A percentile compares a stretch with the other conserved stretches of the same genome.
phyloP scores from a whole-genome alignment of 768 basidiomycete species.

The Serpula lacrymans region DNA sequence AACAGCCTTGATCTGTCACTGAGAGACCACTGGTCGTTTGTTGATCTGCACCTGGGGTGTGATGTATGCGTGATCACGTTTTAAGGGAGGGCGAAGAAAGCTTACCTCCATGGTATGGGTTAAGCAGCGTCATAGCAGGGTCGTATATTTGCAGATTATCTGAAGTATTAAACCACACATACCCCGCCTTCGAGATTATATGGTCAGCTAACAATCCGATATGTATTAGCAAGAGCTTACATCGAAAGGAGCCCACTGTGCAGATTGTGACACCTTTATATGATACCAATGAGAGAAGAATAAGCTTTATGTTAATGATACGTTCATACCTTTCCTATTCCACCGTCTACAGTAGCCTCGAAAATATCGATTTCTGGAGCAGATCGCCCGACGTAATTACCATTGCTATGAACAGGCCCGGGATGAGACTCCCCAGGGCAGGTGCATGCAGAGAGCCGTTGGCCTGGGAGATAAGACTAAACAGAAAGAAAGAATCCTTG shows the following conservation, averaged over 20 bases:
- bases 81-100: too few relatives aligned
- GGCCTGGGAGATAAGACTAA: slow-evolving; percentile 51
- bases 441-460: slow-evolving; percentile 56
- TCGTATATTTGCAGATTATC: slow-evolving; percentile 35
- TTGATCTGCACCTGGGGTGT: slow-evolving; percentile 37
- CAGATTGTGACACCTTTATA: slow-evolving; percentile 50
- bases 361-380: slow-evolving; percentile 64
- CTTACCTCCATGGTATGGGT: slow-evolving; percentile 43
- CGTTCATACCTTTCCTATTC: slow-evolving; percentile 30
- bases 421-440: slow-evolving; percentile 57
- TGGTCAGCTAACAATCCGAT: neutral
- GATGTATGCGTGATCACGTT: too few relatives aligned
- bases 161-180: slow-evolving; percentile 37
- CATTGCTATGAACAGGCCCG: slow-evolving; percentile 47
- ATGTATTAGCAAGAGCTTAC: slow-evolving; percentile 17
- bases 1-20: slow-evolving; percentile 41
- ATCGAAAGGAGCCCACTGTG: slow-evolving; percentile 40
- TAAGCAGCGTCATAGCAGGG: slow-evolving; percentile 31
- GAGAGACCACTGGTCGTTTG: slow-evolving; percentile 36
- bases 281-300: slow-evolving; percentile 8
- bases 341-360: slow-evolving; percentile 40
- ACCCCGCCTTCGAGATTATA: slow-evolving; percentile 34
- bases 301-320: too few relatives aligned
- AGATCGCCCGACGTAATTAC: slow-evolving; percentile 47
- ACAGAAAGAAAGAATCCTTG: slow-evolving; percentile 3